Evolutionary conservation across 2,329 filamentous ascomycete species (phyloP).

Genomic region (Chaetomiaceae sp.): DNA sequence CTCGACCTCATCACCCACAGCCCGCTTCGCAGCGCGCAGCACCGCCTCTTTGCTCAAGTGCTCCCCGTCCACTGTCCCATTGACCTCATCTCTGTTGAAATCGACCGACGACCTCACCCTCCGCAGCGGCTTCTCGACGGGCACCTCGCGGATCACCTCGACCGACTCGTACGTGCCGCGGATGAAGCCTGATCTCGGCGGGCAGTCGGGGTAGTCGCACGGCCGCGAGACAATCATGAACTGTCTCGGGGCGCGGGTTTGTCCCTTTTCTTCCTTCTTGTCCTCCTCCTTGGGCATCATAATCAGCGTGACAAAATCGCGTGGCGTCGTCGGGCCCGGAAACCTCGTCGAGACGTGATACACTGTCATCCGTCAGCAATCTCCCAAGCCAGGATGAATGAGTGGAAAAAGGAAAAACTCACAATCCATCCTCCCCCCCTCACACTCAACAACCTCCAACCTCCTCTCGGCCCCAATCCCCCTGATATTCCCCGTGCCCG

Average conservation of each 20-base stretch:
- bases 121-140: slow-evolving; percentile 44
- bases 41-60: slow-evolving; percentile 39
- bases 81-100: slow-evolving; percentile 32
- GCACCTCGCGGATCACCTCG: slow-evolving; percentile 83
- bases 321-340: slow-evolving; percentile 77
- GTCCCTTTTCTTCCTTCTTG: slow-evolving; percentile 19
- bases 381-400: not conserved
- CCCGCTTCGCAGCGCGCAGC: slow-evolving; percentile 38
- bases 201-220: slow-evolving; percentile 69
- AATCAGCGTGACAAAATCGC: slow-evolving; percentile 81
- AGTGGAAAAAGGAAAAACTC: not conserved
- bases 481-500: slow-evolving; percentile 70
- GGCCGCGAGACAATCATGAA: slow-evolving; percentile 88
- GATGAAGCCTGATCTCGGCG: slow-evolving; percentile 67
- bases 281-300: slow-evolving; percentile 36
- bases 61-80: slow-evolving; percentile 17
- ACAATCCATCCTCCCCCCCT: slow-evolving; percentile 50
- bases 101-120: slow-evolving; percentile 44
- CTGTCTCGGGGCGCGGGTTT: slow-evolving; percentile 56
- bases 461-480: slow-evolving; percentile 79
- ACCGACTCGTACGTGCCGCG: slow-evolving; percentile 87
- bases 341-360: slow-evolving; percentile 87
- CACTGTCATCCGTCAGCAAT: slow-evolving; percentile 45
- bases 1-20: slow-evolving; percentile 21
- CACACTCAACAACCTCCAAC: slow-evolving; percentile 58